These are phyloP conservation scores for Chalara sp. DNA, from an alignment of 2,329 filamentous ascomycete genomes.

Conservation along the genomic window DNA sequence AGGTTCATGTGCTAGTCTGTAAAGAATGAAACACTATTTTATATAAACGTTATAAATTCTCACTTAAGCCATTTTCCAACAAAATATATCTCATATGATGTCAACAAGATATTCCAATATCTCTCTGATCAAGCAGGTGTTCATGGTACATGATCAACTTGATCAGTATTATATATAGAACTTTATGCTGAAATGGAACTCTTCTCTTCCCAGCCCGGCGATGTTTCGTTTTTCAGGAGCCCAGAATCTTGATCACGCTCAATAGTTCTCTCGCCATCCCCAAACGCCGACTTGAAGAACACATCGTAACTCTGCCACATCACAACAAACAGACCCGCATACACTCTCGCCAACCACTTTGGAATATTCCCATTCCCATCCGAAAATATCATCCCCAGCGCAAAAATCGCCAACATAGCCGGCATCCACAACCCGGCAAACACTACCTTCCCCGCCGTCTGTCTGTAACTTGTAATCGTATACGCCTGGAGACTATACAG, in stretches of 20 bases:
- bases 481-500: conserved; percentile 65
- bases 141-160: no score
- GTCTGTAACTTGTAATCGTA: conserved; percentile 57
- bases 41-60: no score
- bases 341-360: conserved; percentile 51
- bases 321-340: conserved; percentile 45
- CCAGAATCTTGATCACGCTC: conserved; percentile 4
- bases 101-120: no score
- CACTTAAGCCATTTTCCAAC: no score
- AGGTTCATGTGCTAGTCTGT: no score
- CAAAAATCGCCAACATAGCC: conserved; percentile 46
- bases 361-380: conserved; percentile 64
- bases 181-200: no score
- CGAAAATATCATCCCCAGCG: conserved; percentile 42
- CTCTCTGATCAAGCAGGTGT: no score
- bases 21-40: no score
- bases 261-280: conserved; percentile 71
- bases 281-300: conserved; percentile 62
- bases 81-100: no score
- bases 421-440: conserved; percentile 57
- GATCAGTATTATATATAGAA: no score
- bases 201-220: no score
- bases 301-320: conserved; percentile 61
- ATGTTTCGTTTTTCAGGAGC: no score
- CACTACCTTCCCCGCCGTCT: conserved; percentile 57